Evolutionary conservation across 805 yeast genomes (phyloP), one percentile per base, ranked within the genome.

Genomic region (Kazachstania viticola): DNA sequence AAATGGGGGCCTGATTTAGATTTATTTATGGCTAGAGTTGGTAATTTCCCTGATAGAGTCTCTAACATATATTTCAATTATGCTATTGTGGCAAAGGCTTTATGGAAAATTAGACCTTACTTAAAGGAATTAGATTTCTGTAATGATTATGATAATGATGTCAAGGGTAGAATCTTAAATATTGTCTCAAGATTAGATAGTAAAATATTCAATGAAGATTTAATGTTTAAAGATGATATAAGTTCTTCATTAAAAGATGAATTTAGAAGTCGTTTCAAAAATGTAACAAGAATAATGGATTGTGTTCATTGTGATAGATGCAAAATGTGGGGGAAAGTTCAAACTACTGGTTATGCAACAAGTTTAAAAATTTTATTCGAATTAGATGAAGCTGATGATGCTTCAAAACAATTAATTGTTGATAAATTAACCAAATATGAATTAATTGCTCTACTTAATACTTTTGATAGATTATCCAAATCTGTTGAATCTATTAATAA

Each of bases 271-370:
- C 77, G 94, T 30, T 91, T 91, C 56, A 76, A 74, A 49, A 91
- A 91, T 52, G 91, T 88, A 16, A 76, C 91, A 18, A 77, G 82
- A 30, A 74, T 88, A 27, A 91, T 91, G 95, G 95, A 87, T 55
- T 88, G 98, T 62, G 96, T 88, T 22, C 95, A 95, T 18, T 88
- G 98, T 62, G 98, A 88, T 53, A 69, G 96, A 51, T 88, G 98
- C 56, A 71, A 96, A 47, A 65, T 91, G 58, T 88, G 98, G 98
- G 97, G 98, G 8, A 88, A 91, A 56, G 71, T 88, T 21, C 97
- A 88, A 61, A 83, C 94, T 2, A 82, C 88, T 12, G 98, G 98
- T 14, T 88, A 91, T 55, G 98, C 95, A 14, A 88, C 98, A 9
- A 94, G 95, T 1, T 68, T 91, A 49, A 88, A 88, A 55, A 70